phyloP scores from a whole-genome alignment of 768 basidiomycete species.

The Dentipellis fragilis region DNA sequence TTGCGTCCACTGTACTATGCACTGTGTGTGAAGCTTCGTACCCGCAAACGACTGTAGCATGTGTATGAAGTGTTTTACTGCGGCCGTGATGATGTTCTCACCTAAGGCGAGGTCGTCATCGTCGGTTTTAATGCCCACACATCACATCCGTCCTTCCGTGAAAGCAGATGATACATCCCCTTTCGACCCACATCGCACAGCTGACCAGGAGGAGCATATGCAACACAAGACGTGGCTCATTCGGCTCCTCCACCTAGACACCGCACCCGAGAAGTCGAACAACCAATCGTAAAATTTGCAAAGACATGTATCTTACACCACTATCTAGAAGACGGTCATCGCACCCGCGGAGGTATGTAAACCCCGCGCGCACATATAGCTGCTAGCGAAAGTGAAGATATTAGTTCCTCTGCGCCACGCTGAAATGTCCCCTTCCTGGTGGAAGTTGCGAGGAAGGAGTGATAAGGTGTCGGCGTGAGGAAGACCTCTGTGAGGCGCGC shows the following conservation, averaged over 20 bases:
- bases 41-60: too few species aligned
- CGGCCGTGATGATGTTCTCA: too few species aligned
- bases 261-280: background rate
- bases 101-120: too few species aligned
- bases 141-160: too few species aligned
- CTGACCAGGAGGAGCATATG: too few species aligned
- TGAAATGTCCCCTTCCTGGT: constrained; percentile 21
- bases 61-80: too few species aligned
- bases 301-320: constrained; percentile 24
- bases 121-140: too few species aligned
- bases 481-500: background rate
- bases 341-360: constrained; percentile 8
- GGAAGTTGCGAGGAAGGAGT: constrained; percentile 15
- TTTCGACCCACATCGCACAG: too few species aligned
- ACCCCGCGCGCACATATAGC: constrained; percentile 20
- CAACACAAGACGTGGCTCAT: too few species aligned
- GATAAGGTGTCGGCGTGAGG: constrained; percentile 24
- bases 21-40: too few species aligned
- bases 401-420: constrained; percentile 16
- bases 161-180: too few species aligned
- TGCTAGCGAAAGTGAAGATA: constrained; percentile 29
- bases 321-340: constrained; percentile 31
- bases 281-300: background rate
- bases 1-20: too few species aligned
- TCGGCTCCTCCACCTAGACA: background rate